Base-by-base conservation (phyloP, 2,329 filamentous ascomycete species). In the Magnaporthiopsis incrustans region DNA sequence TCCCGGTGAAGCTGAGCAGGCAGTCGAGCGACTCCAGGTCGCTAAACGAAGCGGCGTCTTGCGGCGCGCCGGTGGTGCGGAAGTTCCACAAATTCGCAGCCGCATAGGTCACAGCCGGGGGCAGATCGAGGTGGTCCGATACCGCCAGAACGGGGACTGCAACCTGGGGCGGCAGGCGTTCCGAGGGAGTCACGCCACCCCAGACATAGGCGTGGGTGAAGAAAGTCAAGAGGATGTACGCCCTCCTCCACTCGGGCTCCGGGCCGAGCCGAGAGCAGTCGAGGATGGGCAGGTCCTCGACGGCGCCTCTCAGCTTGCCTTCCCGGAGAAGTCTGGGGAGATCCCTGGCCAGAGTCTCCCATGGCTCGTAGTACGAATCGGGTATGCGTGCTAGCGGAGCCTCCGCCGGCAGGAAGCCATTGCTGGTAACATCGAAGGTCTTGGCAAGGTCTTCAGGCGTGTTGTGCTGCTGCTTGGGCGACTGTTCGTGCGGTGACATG, bases 21-120 rank as follows among this genome's bases (percentile, higher is more conserved):
- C 88, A 89, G 26, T 83, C 80, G 14, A 97, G 79, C 62, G 89
- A 86, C 65, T 91, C 84, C 12, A 94, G 78, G 65, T 85, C 79
- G 68, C 87, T 84, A 33, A 89, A 64, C 14, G 59, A 32, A 2
- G 30, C 26, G 22, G n/a, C 35, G 1, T 27, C 30, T n/a, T 11
- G 18, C 22, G 22, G 1, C 15, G 18, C 15, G 57, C 27, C 32
- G 1, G 69, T 59, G 2, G 75, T 73, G 67, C 84, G 82, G 77
- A 90, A 97, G 77, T 98, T 98, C 93, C 93, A 98, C 15, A 98
- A 81, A 69, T 90, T 92, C 44, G 94, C 81, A 0, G 85, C 90
- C 1, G 94, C 90, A 71, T 97, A 98, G 14, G 93, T 96, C n/a
- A 92, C 90, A 0, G 96, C 91, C 1, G 92, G 89, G 1, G 92